Conservation (phyloP, 805 yeast species). For the Pichia gijzeniarum region DNA sequence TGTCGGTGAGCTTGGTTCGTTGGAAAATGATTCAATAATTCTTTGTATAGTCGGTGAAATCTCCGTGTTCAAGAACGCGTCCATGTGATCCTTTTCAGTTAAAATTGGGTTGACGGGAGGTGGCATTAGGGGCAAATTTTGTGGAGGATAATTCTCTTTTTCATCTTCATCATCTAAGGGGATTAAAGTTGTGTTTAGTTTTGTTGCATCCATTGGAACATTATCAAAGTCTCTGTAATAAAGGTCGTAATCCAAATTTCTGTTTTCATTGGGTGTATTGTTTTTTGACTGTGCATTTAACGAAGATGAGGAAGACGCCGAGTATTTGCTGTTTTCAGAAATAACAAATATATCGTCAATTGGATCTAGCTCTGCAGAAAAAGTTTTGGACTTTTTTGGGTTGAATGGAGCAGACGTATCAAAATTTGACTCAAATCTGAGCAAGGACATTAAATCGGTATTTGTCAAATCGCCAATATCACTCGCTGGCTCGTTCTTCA, state of each 20-base stretch:
- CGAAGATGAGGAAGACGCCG: neutral
- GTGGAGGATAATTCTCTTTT: constrained; percentile 24
- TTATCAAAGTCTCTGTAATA: constrained; percentile 26
- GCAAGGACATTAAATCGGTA: constrained; percentile 1
- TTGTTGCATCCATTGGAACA: constrained; percentile 40
- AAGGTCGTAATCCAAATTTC: neutral
- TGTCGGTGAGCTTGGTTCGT: constrained; percentile 25
- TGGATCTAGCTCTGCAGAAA: neutral
- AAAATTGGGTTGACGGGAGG: no score
- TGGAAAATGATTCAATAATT: constrained; percentile 28
- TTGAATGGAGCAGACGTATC: neutral
- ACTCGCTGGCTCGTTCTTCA: neutral
- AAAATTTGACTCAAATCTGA: neutral
- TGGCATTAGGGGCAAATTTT: constrained; percentile 1
- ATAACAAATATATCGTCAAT: constrained; percentile 8
- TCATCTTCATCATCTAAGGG: constrained; percentile 39
- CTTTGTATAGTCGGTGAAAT: constrained; percentile 31
- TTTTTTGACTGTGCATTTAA: constrained; percentile 5
- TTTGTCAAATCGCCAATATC: neutral
- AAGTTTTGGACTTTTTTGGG: neutral
- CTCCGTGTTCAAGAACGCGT: constrained; percentile 23
- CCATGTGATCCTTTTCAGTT: constrained; percentile 4
- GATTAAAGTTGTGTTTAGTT: constrained; percentile 47
- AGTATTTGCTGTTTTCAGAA: neutral
- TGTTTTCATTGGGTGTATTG: constrained; percentile 7